These are phyloP conservation scores for Phytophthora lateralis DNA, from an alignment of 352 stramenopile species.

Conservation along the genomic window DNA sequence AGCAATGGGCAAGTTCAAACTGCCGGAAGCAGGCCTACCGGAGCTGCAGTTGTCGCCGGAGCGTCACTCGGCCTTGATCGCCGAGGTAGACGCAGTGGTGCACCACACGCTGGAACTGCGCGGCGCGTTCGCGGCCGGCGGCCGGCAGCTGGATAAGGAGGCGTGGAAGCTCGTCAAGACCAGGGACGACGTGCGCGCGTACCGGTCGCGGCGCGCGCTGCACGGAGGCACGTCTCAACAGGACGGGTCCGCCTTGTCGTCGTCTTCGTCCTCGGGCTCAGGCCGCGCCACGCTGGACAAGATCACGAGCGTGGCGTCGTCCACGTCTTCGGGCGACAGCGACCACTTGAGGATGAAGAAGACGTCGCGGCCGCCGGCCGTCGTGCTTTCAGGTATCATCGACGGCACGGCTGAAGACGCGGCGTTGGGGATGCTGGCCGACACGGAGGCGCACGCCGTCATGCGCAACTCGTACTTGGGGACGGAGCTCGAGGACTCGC, in stretches of 20 bases:
- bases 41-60: slow-evolving; percentile 21
- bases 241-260: slow-evolving; percentile 15
- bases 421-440: slow-evolving; percentile 39
- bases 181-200: slow-evolving; percentile 36
- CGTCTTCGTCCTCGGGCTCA: slow-evolving; percentile 19
- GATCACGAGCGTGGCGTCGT: slow-evolving; percentile 26
- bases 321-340: slow-evolving; percentile 22
- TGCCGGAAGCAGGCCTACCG: slow-evolving; percentile 26
- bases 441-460: slow-evolving; percentile 33
- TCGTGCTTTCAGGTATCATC: slow-evolving; percentile 28
- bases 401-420: slow-evolving; percentile 42
- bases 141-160: slow-evolving; percentile 32
- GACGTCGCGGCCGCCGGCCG: slow-evolving; percentile 24
- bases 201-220: slow-evolving; percentile 30
- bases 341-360: slow-evolving; percentile 25
- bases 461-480: slow-evolving; percentile 41
- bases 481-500: slow-evolving; percentile 36
- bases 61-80: slow-evolving; percentile 17
- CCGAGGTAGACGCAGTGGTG: slow-evolving; percentile 35
- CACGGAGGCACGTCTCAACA: slow-evolving; percentile 9
- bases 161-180: slow-evolving; percentile 43
- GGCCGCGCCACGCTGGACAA: slow-evolving; percentile 30
- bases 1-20: slow-evolving; percentile 38
- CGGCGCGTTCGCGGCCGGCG: slow-evolving; percentile 27
- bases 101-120: slow-evolving; percentile 33